phyloP scores from a whole-genome alignment of 2,329 filamentous ascomycete species.

The Monilinia fructicola region DNA sequence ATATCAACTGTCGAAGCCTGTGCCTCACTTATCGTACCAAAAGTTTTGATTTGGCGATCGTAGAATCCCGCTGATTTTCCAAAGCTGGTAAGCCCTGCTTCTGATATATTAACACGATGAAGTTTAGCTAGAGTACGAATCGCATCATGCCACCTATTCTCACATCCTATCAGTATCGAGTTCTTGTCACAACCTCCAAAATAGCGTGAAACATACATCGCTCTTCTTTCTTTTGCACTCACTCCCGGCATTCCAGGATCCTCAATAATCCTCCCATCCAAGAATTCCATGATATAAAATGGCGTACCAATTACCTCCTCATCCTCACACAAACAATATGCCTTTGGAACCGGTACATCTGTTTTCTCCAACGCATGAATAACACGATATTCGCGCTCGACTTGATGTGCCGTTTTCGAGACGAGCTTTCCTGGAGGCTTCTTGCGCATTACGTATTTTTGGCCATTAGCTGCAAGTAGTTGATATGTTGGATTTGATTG shows the following conservation, averaged over 20 bases:
- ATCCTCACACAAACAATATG: slow-evolving; percentile 86
- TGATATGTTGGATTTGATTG: slow-evolving; percentile 98
- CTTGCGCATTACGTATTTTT: slow-evolving; percentile 88
- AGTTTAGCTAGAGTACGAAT: slow-evolving; percentile 80
- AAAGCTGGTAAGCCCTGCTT: slow-evolving; percentile 69
- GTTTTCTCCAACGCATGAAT: slow-evolving; percentile 78
- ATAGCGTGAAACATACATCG: slow-evolving; percentile 54
- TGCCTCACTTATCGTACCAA: slow-evolving; percentile 71
- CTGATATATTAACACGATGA: slow-evolving; percentile 68
- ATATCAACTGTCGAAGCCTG: slow-evolving; percentile 75
- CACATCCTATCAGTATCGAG: slow-evolving; percentile 13
- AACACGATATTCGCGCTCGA: slow-evolving; percentile 92
- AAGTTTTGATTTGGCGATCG: slow-evolving; percentile 79
- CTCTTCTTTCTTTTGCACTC: slow-evolving; percentile 63
- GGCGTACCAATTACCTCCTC: slow-evolving; percentile 75
- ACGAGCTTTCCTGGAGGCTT: slow-evolving; percentile 94
- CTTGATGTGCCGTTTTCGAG: slow-evolving; percentile 91
- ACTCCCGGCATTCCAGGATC: slow-evolving; percentile 79
- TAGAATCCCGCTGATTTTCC: slow-evolving; percentile 80
- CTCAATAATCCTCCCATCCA: slow-evolving; percentile 91
- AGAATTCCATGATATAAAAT: slow-evolving; percentile 97
- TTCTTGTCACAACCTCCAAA: not conserved
- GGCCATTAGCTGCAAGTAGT: slow-evolving; percentile 68
- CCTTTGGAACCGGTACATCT: slow-evolving; percentile 80
- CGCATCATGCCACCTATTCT: slow-evolving; percentile 73